A percentile compares a stretch with the other conserved stretches of the same genome.
phyloP scores from a whole-genome alignment of 306 rosid species.

The Fagus crenata region DNA sequence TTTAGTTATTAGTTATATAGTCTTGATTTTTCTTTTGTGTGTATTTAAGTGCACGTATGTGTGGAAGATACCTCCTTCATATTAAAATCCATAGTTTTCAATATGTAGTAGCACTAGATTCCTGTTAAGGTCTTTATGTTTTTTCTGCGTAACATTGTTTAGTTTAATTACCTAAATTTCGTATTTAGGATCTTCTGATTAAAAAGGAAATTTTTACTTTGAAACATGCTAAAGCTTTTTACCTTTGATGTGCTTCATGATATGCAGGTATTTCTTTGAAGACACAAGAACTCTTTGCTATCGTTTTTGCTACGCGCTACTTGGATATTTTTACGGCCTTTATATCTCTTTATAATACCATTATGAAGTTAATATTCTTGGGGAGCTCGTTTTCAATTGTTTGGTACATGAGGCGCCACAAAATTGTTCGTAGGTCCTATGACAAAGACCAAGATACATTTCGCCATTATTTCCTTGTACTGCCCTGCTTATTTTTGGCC shows the following conservation, averaged over 20 bases:
- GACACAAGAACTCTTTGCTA: constrained; percentile 89
- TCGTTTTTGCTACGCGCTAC: constrained; percentile 78
- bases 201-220: not conserved
- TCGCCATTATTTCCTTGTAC: constrained; percentile 60
- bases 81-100: not conserved
- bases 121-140: not conserved
- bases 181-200: not conserved
- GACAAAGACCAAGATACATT: constrained; percentile 89
- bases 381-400: constrained; percentile 89
- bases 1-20: too few relatives aligned
- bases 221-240: not conserved
- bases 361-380: constrained; percentile 84
- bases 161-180: not conserved
- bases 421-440: constrained; percentile 76
- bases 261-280: constrained; percentile 76
- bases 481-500: constrained; percentile 77
- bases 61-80: not conserved
- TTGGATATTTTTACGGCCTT: constrained; percentile 67
- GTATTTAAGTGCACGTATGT: not conserved
- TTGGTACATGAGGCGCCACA: constrained; percentile 86
- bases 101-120: not conserved
- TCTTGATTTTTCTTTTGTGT: not conserved
- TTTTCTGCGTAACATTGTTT: not conserved
- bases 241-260: constrained; percentile 23
- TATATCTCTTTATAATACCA: constrained; percentile 63